These are phyloP conservation scores for Sarocladium strictum DNA, from an alignment of 2,329 filamentous ascomycete species.

Conservation along the genomic window DNA sequence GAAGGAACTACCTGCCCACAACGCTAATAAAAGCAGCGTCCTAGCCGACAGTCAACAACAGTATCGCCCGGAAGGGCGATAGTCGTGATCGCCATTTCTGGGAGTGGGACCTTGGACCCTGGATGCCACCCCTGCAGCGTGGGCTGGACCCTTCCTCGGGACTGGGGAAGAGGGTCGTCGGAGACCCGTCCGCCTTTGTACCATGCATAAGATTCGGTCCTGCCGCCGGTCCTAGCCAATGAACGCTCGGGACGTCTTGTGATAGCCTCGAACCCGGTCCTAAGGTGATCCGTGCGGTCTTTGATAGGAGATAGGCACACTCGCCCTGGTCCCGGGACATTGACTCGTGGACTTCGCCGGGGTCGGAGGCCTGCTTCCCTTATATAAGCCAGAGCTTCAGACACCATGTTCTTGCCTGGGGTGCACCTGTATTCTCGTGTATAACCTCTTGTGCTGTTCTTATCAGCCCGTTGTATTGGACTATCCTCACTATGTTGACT, in stretches of 20 bases:
- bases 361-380: not conserved
- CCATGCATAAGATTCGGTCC: not conserved
- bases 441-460: not conserved
- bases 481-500: no score
- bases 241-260: not conserved
- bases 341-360: slow-evolving; percentile 6
- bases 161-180: not conserved
- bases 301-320: slow-evolving; percentile 1
- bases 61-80: no score
- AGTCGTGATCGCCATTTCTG: not conserved
- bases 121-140: not conserved
- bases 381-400: not conserved
- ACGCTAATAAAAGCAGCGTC: no score
- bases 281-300: not conserved
- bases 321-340: not conserved
- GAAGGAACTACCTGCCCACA: not conserved
- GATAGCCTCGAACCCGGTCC: slow-evolving; percentile 1
- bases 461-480: no score
- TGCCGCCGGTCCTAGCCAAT: not conserved
- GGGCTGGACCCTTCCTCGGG: not conserved
- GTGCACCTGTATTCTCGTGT: not conserved
- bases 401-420: no score
- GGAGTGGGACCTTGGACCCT: not conserved
- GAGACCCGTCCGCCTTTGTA: not conserved
- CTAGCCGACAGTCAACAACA: no score